Evolutionary conservation across 176 grass and related monocot species (phyloP), one percentile per base, ranked within the genome.

Genomic region (Carex pumila): DNA sequence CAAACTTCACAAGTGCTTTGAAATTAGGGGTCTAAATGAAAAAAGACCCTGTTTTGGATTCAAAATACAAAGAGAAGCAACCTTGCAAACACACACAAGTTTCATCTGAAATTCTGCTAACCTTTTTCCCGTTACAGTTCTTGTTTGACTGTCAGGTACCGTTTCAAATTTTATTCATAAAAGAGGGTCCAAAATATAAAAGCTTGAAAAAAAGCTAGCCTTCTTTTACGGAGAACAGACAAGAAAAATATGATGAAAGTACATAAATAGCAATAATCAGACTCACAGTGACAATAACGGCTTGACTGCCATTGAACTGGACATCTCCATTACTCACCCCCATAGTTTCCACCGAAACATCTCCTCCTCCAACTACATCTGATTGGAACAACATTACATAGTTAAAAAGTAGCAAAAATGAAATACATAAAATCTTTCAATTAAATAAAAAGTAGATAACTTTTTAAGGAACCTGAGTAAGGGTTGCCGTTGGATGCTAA

Each of bases 391-490:
- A 50, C 43, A 73, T 72, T 52, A 30, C 9, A 13, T 4, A 4
- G 7, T 15, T 15, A 10, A 41, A 41, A 53, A 11, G 12, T 30
- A 29, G 31, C 19, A 75, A 29, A 5, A 61, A 0, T 21, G 6
- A 54, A 75, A n/a, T 47, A 45, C 39, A 15, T 53, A 21, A 47
- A 76, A 36, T 17, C 2, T 55, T 76, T 7, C 6, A 13, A 14
- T 14, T 12, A 13, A 32, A 32, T 32, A 55, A 76, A 53, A 54
- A 52, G 0, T 76, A 31, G 21, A 67, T 12, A 49, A 50, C 1
- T 12, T 65, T 30, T 82, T 7, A 49, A 67, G 29, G 61, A n/a
- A 82, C 80, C 80, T 83, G 80, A 68, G 13, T n/a, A 56, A 77
- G 73, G 56, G 50, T 56, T 68, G 39, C 12, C 8, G 6, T 64